Evolutionary conservation across 352 stramenopile species (phyloP).

Genomic region (Globisporangium ultimum): DNA sequence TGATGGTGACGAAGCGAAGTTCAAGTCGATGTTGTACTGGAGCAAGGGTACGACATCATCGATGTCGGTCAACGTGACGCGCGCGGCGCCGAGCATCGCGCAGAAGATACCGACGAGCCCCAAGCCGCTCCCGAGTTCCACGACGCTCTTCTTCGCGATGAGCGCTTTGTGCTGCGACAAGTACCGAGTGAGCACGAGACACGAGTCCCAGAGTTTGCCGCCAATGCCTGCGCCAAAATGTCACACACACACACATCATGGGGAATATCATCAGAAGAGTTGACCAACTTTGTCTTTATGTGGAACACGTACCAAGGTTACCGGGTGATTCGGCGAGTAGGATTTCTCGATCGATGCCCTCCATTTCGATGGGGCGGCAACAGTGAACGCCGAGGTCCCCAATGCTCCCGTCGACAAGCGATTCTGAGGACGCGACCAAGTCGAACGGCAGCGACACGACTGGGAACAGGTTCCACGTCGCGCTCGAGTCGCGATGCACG

Average conservation of each 20-base stretch:
- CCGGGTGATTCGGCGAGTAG: conserved; percentile 70
- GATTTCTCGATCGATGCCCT: conserved; percentile 48
- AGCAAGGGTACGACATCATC: conserved; percentile 71
- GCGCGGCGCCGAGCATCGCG: conserved; percentile 42
- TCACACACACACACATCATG: conserved; percentile 7
- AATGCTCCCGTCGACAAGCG: conserved; percentile 16
- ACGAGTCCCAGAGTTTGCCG: conserved; percentile 84
- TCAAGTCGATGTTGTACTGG: conserved; percentile 74
- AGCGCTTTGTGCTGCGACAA: conserved; percentile 36
- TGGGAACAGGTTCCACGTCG: conserved; percentile 54
- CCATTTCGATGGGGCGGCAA: conserved; percentile 57
- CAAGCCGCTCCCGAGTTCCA: conserved; percentile 74
- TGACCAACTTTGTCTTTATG: neutral
- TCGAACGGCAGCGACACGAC: conserved; percentile 64
- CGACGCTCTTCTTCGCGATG: conserved; percentile 37
- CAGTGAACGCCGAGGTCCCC: conserved; percentile 63
- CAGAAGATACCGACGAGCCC: conserved; percentile 78
- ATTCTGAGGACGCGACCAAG: conserved; percentile 15
- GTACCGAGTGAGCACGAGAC: conserved; percentile 68
- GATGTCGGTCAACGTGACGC: conserved; percentile 73
- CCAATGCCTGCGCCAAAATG: conserved; percentile 44
- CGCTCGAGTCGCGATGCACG: conserved; percentile 27
- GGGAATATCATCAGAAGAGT: too few relatives aligned
- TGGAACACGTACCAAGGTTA: conserved; percentile 40
- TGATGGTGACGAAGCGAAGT: conserved; percentile 26